These are phyloP conservation scores for Tylopilus sp. DNA, from an alignment of 768 basidiomycete species.

Conservation along the genomic window DNA sequence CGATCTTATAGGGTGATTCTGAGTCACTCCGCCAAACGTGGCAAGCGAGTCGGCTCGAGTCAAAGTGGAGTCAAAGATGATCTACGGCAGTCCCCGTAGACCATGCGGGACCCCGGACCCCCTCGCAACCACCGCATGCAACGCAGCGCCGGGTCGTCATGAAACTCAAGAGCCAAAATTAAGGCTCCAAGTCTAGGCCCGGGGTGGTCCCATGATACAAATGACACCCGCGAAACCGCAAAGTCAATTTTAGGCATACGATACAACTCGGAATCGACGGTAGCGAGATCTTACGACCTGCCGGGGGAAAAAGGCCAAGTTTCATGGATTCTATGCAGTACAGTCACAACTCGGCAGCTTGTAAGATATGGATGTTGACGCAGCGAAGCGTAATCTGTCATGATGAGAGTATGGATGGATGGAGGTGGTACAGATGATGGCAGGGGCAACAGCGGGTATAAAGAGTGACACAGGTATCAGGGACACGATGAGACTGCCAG, in stretches of 20 bases:
- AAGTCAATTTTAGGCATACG: conserved; percentile 3
- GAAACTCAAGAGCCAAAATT: background rate
- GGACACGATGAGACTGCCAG: conserved; percentile 16
- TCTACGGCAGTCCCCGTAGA: too few species aligned
- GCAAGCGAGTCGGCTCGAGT: too few species aligned
- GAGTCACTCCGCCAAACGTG: too few species aligned
- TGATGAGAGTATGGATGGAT: conserved; percentile 21
- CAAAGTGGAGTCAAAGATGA: too few species aligned
- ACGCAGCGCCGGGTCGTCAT: background rate
- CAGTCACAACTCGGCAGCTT: background rate
- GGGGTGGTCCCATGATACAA: too few species aligned
- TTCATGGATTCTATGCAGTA: conserved; percentile 15
- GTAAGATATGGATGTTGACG: conserved; percentile 22
- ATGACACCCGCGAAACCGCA: background rate
- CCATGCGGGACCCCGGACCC: too few species aligned
- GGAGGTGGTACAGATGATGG: conserved; percentile 27
- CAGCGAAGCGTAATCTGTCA: conserved; percentile 11
- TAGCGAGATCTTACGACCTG: conserved; percentile 9
- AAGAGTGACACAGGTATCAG: conserved; percentile 30
- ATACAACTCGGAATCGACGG: background rate
- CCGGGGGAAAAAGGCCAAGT: background rate
- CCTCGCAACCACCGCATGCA: too few species aligned
- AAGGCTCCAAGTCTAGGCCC: too few species aligned
- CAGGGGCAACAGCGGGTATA: conserved; percentile 26
- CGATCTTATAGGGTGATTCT: too few species aligned